phyloP scores from a whole-genome alignment of 768 basidiomycete species.

The Auricularia sp. region DNA sequence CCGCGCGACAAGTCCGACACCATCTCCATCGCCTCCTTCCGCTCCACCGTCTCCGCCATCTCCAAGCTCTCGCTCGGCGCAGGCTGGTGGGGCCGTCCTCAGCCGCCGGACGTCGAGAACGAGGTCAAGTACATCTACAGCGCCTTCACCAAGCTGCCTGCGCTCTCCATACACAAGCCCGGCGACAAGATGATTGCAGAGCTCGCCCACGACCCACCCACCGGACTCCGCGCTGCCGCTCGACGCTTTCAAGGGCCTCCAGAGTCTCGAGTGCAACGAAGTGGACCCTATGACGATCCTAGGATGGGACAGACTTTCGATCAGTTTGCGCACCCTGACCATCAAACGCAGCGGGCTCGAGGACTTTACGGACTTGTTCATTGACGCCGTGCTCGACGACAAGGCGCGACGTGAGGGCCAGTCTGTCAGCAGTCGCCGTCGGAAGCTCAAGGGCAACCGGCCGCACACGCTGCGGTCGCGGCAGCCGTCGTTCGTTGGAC shows the following conservation, averaged over 20 bases:
- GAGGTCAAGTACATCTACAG: slow-evolving; percentile 85
- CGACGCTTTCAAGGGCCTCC: slow-evolving; percentile 76
- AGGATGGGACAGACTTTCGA: slow-evolving; percentile 74
- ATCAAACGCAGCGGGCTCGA: slow-evolving; percentile 73
- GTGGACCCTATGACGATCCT: slow-evolving; percentile 74
- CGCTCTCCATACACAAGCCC: slow-evolving; percentile 57
- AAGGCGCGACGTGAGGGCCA: slow-evolving; percentile 52
- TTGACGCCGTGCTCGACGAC: slow-evolving; percentile 70
- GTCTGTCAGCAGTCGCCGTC: slow-evolving; percentile 34
- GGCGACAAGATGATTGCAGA: slow-evolving; percentile 54
- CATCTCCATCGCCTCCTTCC: slow-evolving; percentile 62
- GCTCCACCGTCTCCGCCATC: slow-evolving; percentile 66
- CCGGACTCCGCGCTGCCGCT: slow-evolving; percentile 70
- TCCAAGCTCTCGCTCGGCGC: slow-evolving; percentile 64
- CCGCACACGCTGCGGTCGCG: slow-evolving; percentile 16
- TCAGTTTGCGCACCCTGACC: slow-evolving; percentile 61
- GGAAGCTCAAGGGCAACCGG: slow-evolving; percentile 27
- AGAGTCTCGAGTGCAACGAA: slow-evolving; percentile 62
- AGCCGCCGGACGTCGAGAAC: slow-evolving; percentile 49
- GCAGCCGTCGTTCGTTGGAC: slow-evolving; percentile 38
- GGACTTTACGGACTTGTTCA: slow-evolving; percentile 68
- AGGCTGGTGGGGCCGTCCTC: slow-evolving; percentile 60
- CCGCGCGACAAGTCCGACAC: slow-evolving; percentile 58
- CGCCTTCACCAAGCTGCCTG: slow-evolving; percentile 83
- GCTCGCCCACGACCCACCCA: slow-evolving; percentile 56